Base-by-base conservation (phyloP, 139 green algal genomes). In the Dunaliella primolecta region DNA sequence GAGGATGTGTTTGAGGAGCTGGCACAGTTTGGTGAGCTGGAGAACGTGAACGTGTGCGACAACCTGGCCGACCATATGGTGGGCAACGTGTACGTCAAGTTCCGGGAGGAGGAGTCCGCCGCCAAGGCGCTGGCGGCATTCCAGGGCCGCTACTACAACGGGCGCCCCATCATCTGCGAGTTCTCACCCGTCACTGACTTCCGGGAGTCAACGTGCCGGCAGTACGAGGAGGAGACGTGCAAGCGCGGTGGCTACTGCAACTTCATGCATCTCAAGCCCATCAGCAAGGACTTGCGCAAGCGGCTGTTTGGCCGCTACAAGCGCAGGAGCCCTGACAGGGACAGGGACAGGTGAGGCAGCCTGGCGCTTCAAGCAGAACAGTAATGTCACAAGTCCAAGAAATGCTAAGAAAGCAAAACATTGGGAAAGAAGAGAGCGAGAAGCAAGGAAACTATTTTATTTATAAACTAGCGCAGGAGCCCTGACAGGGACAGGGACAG, bases 171-270 rank as follows among this genome's bases (percentile, higher is more conserved):
- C 33, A 37, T 95, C 3, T 90, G 93, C 0, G 97, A 99, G 88
- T 99, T 98, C 88, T 98, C 94, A 0, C 97, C 97, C 3, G 97
- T 99, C 0, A 99, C 97, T 0, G 97, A 99, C 88, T 99, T 99
- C 90, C 87, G 96, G 11, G 97, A 99, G 88, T 92, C 95, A 27
- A 98, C 96, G 0, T 99, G 95, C 91, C 87, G 84, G 29, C 97
- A 99, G 91, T 99, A 99, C 85, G 97, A 99, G 90, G 97, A 99
- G 93, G 96, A 97, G 86, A 97, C 91, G 27, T 99, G 97, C 94
- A 96, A 94, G 75, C 92, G 97, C 31, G 97, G 97, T 33, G 97
- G 97, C 35, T 99, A 99, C 90, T 99, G 97, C 93, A 99, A 99
- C 90, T 99, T 99, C 92, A 99, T 99, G 97, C 97, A 99, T 86